Evolutionary conservation across 352 stramenopile species (phyloP), one percentile per base, ranked within the genome.

Genomic region (Globisporangium heterothallicum): DNA sequence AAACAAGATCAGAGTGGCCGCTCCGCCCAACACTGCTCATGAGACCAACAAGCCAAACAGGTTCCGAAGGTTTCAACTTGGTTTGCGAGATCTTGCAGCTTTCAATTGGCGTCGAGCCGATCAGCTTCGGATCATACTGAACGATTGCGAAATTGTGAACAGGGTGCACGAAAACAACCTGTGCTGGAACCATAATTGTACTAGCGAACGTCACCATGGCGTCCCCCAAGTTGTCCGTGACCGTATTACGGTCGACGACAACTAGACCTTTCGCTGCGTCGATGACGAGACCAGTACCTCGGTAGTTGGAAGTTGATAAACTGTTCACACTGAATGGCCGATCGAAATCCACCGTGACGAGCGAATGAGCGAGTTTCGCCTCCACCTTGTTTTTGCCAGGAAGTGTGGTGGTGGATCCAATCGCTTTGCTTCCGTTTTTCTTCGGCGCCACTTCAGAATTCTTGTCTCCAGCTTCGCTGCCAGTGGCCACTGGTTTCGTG

Each of bases 91-190:
- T 72, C 54, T 75, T 72, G 53, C 81, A 92, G 55, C 78, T 88
- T 51, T 89, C 66, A 36, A 94, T 88, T 0, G 82, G 81, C 13
- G 84, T 92, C 7, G 80, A 86, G 1, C 84, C 84, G 58, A 94
- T 92, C 10, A 90, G 66, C 57, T 84, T 84, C 21, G 87, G 81
- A 56, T 97, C 85, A 61, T 96, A 96, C 63, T 95, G 83, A 14
- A 97, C 78, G 52, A 97, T 92, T 7, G 84, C 83, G 52, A 97
- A 96, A 61, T 97, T 97, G 68, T 97, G 88, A 52, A 95, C 78
- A 6, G 91, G 91, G 55, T 97, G 91, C 1, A 96, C 84, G 49
- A 97, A 97, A n/a, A 95, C 69, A 0, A 96, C 82, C 18, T 86
- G 73, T 9, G 80, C 88, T 0, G 86, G 84, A 10, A 94, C 79